phyloP scores from a whole-genome alignment of 2,329 filamentous ascomycete genomes.

The Aspergillus brasiliensis region DNA sequence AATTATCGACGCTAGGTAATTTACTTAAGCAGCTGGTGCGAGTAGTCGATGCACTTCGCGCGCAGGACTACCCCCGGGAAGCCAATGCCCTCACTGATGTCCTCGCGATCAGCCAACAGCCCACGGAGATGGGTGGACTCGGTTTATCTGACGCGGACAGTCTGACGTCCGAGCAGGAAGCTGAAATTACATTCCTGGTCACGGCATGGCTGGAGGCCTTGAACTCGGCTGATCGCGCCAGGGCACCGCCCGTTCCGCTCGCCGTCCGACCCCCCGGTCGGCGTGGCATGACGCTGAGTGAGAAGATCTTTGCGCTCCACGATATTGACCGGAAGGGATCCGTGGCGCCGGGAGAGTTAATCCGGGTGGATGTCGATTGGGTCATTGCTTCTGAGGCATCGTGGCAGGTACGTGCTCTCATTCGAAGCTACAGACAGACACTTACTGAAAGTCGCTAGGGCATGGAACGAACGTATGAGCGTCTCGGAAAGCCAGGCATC shows the following conservation, averaged over 20 bases:
- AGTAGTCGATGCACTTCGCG: background rate
- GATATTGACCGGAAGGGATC: constrained; percentile 37
- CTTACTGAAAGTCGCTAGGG: constrained; percentile 21
- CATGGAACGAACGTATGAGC: constrained; percentile 47
- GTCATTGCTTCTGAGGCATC: constrained; percentile 49
- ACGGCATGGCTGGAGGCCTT: constrained; percentile 32
- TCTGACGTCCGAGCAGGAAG: constrained; percentile 14
- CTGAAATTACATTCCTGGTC: constrained; percentile 28
- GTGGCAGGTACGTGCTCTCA: constrained; percentile 34
- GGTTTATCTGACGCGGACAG: constrained; percentile 3
- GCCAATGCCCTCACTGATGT: constrained; percentile 20
- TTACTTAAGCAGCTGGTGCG: background rate
- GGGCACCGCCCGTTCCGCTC: constrained; percentile 11
- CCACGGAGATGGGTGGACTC: constrained; percentile 21
- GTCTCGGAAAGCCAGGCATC: constrained; percentile 46
- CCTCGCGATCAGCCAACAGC: constrained; percentile 21
- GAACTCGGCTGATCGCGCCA: constrained; percentile 28
- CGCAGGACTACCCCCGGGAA: constrained; percentile 8
- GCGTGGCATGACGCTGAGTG: constrained; percentile 44
- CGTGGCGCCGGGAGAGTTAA: constrained; percentile 37
- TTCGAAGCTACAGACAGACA: background rate
- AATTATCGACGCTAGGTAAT: background rate
- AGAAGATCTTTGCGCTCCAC: constrained; percentile 24
- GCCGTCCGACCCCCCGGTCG: constrained; percentile 15
- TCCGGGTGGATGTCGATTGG: constrained; percentile 51